These are phyloP conservation scores for Scleroderma bovista DNA, from an alignment of 768 basidiomycete species.

Conservation along the genomic window DNA sequence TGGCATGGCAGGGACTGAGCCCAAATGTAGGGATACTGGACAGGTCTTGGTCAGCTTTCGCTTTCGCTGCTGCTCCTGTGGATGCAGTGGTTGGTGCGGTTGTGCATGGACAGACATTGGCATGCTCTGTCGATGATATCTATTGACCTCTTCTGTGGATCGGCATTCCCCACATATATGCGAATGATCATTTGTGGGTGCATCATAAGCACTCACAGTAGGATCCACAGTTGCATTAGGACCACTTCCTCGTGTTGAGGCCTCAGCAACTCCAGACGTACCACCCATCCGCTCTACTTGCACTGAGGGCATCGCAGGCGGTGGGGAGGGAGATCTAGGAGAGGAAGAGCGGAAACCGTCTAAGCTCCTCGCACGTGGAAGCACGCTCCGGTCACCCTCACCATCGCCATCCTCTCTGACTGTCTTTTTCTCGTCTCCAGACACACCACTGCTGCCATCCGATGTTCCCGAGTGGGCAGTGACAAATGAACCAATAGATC, in stretches of 20 bases:
- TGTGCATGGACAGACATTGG: background rate
- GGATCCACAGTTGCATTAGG: background rate
- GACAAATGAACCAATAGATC: background rate
- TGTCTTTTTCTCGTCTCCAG: background rate
- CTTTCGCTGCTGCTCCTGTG: background rate
- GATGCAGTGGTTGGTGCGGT: background rate
- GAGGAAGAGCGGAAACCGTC: background rate
- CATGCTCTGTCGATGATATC: background rate
- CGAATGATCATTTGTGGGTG: background rate
- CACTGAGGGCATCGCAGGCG: background rate
- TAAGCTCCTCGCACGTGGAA: background rate
- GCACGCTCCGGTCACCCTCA: background rate
- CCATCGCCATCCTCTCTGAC: background rate
- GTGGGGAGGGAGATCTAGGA: background rate
- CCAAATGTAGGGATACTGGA: background rate
- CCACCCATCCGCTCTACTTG: too few relatives aligned
- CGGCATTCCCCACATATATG: background rate
- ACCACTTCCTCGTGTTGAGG: background rate
- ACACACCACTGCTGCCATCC: background rate
- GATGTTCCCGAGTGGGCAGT: background rate
- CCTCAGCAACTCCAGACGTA: too few relatives aligned
- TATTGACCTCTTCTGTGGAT: background rate
- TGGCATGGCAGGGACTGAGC: background rate
- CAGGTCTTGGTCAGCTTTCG: background rate
- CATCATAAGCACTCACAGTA: too few relatives aligned